Conservation (phyloP, 768 basidiomycete species). For the Chlorophyllum brunneum region DNA sequence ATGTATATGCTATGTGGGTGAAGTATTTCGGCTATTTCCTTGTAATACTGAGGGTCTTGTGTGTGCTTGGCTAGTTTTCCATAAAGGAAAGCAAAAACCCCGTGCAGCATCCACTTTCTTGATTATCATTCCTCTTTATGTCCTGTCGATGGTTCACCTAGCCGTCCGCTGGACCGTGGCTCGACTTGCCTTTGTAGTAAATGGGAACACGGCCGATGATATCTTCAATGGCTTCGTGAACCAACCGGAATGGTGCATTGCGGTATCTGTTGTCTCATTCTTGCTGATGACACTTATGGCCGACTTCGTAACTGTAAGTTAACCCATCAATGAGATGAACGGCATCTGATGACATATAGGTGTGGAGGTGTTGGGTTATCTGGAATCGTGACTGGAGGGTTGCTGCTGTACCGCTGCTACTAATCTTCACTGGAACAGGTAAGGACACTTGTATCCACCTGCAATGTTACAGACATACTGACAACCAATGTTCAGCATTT, state of each 20-base stretch:
- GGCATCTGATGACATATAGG: not conserved
- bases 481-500: not conserved
- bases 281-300: not conserved
- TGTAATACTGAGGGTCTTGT: not conserved
- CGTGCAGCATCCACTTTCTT: not conserved
- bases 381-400: conserved; percentile 8
- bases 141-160: conserved; percentile 2
- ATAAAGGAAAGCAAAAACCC: not conserved
- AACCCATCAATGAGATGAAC: not conserved
- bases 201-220: not conserved
- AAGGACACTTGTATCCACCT: not conserved
- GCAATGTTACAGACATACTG: not conserved
- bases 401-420: not conserved
- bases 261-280: not conserved
- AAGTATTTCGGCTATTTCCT: no score
- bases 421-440: conserved; percentile 1
- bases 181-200: not conserved
- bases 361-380: conserved; percentile 6
- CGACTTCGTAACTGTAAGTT: conserved; percentile 7
- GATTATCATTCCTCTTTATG: conserved; percentile 5
- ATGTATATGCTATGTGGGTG: conserved; percentile 1
- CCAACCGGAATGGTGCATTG: conserved; percentile 3
- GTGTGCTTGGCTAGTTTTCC: not conserved
- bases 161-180: conserved; percentile 3
- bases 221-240: not conserved